Conservation (phyloP, 116 monocot species). For the Iris pallida region DNA sequence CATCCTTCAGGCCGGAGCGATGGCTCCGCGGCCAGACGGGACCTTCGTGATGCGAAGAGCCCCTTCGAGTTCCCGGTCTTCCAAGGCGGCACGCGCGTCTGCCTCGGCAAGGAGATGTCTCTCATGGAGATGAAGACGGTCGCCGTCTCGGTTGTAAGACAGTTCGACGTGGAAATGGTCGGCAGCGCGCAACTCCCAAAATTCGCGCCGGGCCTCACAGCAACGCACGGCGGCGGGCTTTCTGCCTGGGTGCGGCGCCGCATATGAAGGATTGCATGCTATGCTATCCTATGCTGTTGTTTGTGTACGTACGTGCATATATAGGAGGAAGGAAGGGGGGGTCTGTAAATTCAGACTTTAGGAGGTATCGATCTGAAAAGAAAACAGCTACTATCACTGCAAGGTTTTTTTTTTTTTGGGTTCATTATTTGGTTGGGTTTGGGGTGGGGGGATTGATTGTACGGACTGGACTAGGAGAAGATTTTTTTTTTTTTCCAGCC, state of each 20-base stretch:
- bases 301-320: no score
- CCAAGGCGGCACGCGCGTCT: slow-evolving; percentile 52
- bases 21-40: slow-evolving; percentile 43
- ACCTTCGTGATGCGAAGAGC: slow-evolving; percentile 37
- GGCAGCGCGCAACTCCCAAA: slow-evolving; percentile 9
- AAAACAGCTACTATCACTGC: no score
- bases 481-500: no score
- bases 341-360: no score
- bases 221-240: slow-evolving; percentile 44
- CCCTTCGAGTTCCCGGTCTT: slow-evolving; percentile 61
- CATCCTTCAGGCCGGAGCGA: slow-evolving; percentile 51
- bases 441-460: no score
- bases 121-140: slow-evolving; percentile 62
- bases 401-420: no score
- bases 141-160: slow-evolving; percentile 26
- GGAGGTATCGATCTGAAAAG: no score
- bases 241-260: slow-evolving; percentile 10
- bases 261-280: no score
- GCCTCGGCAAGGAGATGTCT: slow-evolving; percentile 69
- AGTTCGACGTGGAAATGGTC: slow-evolving; percentile 36
- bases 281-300: no score
- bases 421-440: no score
- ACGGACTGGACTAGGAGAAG: no score
- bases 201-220: slow-evolving; percentile 68
- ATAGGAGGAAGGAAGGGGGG: no score